Evolutionary conservation across 1,284 basidiomycete genomes (phyloP).

Genomic region (Anthracocystis walkeri): DNA sequence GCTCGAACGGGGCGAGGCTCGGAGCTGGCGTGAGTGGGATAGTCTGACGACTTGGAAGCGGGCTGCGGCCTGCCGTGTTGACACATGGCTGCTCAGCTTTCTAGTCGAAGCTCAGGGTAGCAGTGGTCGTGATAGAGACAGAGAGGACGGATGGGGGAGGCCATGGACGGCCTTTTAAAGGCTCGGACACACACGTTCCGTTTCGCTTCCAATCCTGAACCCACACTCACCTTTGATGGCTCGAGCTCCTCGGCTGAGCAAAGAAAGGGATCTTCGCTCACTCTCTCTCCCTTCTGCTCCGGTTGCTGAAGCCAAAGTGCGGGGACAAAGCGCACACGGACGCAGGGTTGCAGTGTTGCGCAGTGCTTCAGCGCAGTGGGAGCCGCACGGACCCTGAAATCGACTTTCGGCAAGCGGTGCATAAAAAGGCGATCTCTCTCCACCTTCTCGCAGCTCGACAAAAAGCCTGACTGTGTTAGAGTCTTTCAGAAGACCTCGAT

Average conservation of each 20-base stretch:
- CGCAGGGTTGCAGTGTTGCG: slow-evolving; percentile 26
- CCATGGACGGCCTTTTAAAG: not conserved
- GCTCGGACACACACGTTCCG: not conserved
- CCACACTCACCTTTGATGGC: not conserved
- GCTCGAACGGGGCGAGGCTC: slow-evolving; percentile 54
- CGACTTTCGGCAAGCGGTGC: slow-evolving; percentile 1
- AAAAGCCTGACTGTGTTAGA: not conserved
- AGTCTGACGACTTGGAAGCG: slow-evolving; percentile 36
- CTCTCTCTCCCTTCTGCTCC: not conserved
- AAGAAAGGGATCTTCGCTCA: slow-evolving; percentile 8
- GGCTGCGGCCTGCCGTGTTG: slow-evolving; percentile 39
- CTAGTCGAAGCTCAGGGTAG: not conserved
- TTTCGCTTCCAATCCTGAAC: too few relatives aligned
- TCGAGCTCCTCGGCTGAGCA: not conserved
- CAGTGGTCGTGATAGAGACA: not conserved
- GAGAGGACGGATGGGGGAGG: not conserved
- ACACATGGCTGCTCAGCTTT: slow-evolving; percentile 29
- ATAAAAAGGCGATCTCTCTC: slow-evolving; percentile 11
- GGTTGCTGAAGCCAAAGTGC: slow-evolving; percentile 12
- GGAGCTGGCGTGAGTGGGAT: slow-evolving; percentile 38
- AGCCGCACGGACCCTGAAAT: slow-evolving; percentile 44
- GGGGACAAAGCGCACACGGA: slow-evolving; percentile 19
- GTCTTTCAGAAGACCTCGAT: not conserved
- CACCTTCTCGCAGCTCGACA: slow-evolving; percentile 4
- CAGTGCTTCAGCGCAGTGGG: slow-evolving; percentile 5